Percentiles rank a stretch among this genome's conserved stretches.
Conservation (phyloP, 73 alveolate species). For the Tetrahymena thermophila region DNA sequence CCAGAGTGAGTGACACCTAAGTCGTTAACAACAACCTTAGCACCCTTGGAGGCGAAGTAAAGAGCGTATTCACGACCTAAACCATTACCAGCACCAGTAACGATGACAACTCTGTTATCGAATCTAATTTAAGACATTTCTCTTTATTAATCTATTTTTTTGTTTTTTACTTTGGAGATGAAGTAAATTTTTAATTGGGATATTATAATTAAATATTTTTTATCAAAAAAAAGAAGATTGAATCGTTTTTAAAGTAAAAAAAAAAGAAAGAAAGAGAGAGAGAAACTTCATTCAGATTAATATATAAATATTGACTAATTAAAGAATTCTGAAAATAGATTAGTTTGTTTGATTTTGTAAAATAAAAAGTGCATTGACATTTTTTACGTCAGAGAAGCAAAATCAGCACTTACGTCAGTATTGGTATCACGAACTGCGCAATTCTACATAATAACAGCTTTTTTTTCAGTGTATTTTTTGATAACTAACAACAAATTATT, state of each 20-base stretch:
- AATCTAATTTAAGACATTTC: slow-evolving; percentile 32
- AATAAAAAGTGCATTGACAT: not conserved
- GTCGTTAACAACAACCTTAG: slow-evolving; percentile 86
- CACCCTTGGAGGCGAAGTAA: slow-evolving; percentile 76
- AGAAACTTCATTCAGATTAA: not conserved
- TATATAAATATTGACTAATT: not conserved
- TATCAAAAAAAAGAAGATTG: not conserved
- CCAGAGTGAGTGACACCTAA: slow-evolving; percentile 74
- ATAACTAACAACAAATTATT: not conserved
- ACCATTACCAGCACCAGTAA: slow-evolving; percentile 84
- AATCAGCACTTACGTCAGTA: not conserved
- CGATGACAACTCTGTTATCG: slow-evolving; percentile 60
- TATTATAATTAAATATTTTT: not conserved
- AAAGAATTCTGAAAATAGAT: not conserved
- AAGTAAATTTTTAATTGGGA: not conserved
- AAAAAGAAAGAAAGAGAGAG: not conserved
- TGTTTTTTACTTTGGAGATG: not conserved
- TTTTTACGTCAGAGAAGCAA: not conserved
- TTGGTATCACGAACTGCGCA: not conserved
- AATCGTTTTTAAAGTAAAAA: not conserved
- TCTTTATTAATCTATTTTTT: not conserved
- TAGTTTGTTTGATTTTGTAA: not conserved
- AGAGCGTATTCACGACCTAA: slow-evolving; percentile 75
- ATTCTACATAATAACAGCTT: not conserved
- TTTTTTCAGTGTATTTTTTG: not conserved